A percentile compares a stretch with the other conserved stretches of the same genome.
Evolutionary conservation across 1,139 yeast genomes (phyloP).

Genomic region (Diutina rugosa): DNA sequence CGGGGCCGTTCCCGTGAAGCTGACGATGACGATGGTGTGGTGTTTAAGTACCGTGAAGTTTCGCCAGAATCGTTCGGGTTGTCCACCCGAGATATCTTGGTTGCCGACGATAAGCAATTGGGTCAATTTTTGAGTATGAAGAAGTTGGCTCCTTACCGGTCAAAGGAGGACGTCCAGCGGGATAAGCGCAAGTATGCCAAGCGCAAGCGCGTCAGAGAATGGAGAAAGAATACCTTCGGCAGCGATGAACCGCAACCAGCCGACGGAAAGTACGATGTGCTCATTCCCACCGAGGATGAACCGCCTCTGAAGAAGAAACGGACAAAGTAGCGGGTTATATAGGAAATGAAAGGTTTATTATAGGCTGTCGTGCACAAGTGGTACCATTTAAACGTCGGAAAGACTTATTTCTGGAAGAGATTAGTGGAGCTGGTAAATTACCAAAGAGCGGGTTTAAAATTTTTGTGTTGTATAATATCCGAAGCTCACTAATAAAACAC

Average conservation of each 20-base stretch:
- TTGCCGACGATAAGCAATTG: conserved; percentile 80
- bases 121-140: conserved; percentile 79
- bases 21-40: conserved; percentile 24
- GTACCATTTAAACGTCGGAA: conserved; percentile 38
- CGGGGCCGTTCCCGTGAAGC: conserved; percentile 8
- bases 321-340: conserved; percentile 69
- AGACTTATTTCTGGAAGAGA: too few species aligned
- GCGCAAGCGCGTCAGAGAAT: conserved; percentile 69
- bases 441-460: conserved; percentile 18
- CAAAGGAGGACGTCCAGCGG: conserved; percentile 55
- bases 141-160: conserved; percentile 87
- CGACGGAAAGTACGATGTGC: conserved; percentile 18
- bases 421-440: too few species aligned
- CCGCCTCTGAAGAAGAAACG: conserved; percentile 68
- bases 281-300: conserved; percentile 50
- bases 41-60: conserved; percentile 81
- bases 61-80: conserved; percentile 92
- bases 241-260: conserved; percentile 8
- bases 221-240: conserved; percentile 78
- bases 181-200: conserved; percentile 81
- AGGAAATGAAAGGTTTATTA: conserved; percentile 71
- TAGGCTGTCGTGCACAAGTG: conserved; percentile 20
- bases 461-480: conserved; percentile 59
- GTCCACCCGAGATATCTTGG: conserved; percentile 70
- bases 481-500: too few species aligned